phyloP scores from a whole-genome alignment of 345 rosid genomes.

The Raphanus raphanistrum region DNA sequence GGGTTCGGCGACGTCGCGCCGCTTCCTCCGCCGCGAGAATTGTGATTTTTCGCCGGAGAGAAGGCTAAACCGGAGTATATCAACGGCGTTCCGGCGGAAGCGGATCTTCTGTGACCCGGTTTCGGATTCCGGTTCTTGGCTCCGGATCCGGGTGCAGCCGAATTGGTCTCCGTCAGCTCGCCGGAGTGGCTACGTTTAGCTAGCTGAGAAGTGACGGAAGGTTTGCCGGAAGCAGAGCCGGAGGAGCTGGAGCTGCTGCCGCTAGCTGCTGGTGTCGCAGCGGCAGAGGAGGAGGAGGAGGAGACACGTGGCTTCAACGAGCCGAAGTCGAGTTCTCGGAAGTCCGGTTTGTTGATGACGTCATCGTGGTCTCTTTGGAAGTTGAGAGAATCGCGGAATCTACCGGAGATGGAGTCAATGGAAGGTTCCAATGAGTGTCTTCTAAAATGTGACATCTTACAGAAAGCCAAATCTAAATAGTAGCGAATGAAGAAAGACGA shows the following conservation, averaged over 20 bases:
- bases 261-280: constrained; percentile 29
- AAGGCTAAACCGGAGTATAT: constrained; percentile 65
- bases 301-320: constrained; percentile 55
- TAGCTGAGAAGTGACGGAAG: constrained; percentile 35
- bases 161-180: constrained; percentile 45
- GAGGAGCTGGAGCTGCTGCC: constrained; percentile 43
- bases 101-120: constrained; percentile 78
- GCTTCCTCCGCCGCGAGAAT: constrained; percentile 33
- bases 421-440: constrained; percentile 41
- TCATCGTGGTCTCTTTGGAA: constrained; percentile 37
- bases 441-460: constrained; percentile 55
- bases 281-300: constrained; percentile 34
- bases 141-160: constrained; percentile 41
- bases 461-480: not conserved
- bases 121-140: constrained; percentile 29
- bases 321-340: constrained; percentile 76
- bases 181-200: constrained; percentile 54
- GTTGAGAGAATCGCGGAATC: constrained; percentile 50
- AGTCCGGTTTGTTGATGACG: constrained; percentile 78
- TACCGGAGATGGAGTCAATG: constrained; percentile 47
- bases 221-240: constrained; percentile 41
- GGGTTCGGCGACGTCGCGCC: constrained; percentile 50
- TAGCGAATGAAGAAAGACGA: constrained; percentile 1
- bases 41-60: constrained; percentile 35
- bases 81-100: constrained; percentile 68